A percentile compares a stretch with the other conserved stretches of the same genome.
Evolutionary conservation across 495 filamentous ascomycete genomes (phyloP).

Genomic region (Lasiosphaeriaceae sp.): DNA sequence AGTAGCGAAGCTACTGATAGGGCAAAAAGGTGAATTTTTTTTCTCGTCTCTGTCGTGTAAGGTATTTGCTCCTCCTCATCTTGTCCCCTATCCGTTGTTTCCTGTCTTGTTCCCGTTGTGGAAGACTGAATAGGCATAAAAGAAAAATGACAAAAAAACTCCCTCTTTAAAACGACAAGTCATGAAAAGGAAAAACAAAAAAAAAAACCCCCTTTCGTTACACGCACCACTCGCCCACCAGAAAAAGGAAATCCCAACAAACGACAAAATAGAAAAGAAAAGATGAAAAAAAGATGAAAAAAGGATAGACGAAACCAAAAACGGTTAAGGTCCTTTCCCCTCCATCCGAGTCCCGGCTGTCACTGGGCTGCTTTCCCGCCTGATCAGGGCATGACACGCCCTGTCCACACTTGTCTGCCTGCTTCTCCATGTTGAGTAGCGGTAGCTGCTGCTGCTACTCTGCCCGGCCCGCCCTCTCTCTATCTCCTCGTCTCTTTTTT

Average conservation of each 20-base stretch:
- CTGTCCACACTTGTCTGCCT: background rate
- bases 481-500: background rate
- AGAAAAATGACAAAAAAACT: too few species aligned
- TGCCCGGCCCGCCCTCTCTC: background rate
- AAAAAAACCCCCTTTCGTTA: background rate
- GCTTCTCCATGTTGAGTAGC: background rate
- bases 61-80: too few species aligned
- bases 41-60: too few species aligned
- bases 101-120: too few species aligned
- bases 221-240: background rate
- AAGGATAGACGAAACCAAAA: background rate
- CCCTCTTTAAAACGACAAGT: too few species aligned
- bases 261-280: conserved; percentile 9
- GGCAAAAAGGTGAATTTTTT: too few species aligned
- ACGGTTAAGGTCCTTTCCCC: background rate
- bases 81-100: too few species aligned
- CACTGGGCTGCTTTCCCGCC: background rate
- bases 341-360: too few species aligned
- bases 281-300: background rate
- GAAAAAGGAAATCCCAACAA: conserved; percentile 2
- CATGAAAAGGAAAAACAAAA: background rate
- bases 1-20: too few species aligned
- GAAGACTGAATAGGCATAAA: too few species aligned
- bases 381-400: background rate
- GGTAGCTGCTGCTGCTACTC: background rate